Percentiles rank a stretch among this genome's conserved stretches.
Conservation (phyloP, 139 green algal genomes). For the Zygnema cylindricum region DNA sequence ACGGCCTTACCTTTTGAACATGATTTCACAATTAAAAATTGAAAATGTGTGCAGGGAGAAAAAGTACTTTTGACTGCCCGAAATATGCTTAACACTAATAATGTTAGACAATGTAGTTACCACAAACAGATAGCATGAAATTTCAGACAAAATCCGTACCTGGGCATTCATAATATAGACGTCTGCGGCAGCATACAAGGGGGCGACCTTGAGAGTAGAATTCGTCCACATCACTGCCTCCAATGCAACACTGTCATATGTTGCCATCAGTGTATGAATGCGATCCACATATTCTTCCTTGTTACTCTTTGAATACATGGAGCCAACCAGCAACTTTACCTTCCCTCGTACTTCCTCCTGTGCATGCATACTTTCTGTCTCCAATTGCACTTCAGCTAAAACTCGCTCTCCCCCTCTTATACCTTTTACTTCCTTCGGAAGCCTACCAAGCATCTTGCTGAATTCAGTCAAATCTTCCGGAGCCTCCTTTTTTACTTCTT, state of each 20-base stretch:
- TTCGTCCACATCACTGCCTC: conserved; percentile 30
- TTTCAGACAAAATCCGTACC: too few species aligned
- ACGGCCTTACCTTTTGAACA: too few species aligned
- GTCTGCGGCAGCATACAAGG: conserved; percentile 41
- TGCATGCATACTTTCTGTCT: background rate
- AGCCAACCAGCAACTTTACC: conserved; percentile 42
- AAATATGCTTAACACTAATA: too few species aligned
- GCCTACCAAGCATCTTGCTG: background rate
- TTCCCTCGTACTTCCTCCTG: background rate
- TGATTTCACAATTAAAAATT: too few species aligned
- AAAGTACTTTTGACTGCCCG: too few species aligned
- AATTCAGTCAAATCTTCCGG: background rate
- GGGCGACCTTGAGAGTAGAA: conserved; percentile 28
- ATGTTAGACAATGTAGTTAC: too few species aligned
- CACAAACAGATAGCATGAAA: too few species aligned
- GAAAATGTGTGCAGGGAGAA: too few species aligned
- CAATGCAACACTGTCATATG: background rate
- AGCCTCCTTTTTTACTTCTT: background rate
- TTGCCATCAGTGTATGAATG: background rate
- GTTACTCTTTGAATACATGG: conserved; percentile 53
- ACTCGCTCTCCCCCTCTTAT: background rate
- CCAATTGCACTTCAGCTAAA: background rate
- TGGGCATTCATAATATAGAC: conserved; percentile 56
- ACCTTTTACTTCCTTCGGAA: background rate
- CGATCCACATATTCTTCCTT: conserved; percentile 42